Conservation (phyloP, 169 alveolate genomes). For the Eimeria maxima region DNA sequence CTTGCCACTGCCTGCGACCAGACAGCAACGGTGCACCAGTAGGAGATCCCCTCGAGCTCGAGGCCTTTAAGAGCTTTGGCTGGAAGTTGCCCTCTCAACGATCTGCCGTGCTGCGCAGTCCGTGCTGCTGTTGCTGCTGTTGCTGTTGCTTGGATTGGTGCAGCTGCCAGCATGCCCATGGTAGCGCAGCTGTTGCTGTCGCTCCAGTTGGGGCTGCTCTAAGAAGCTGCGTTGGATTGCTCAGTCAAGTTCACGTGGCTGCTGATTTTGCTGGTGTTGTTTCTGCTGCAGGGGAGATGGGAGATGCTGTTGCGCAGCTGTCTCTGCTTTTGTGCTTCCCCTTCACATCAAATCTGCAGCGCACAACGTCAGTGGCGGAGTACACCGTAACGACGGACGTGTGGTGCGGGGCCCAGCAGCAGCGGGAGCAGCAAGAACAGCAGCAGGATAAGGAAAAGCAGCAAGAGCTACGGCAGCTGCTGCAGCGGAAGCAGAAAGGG, state of each 20-base stretch:
- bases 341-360: slow-evolving; percentile 92
- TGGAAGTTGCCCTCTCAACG: slow-evolving; percentile 70
- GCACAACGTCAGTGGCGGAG: slow-evolving; percentile 88
- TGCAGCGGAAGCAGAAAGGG: slow-evolving; percentile 46
- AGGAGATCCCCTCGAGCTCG: slow-evolving; percentile 98
- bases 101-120: slow-evolving; percentile 45
- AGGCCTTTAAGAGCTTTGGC: slow-evolving; percentile 81
- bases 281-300: slow-evolving; percentile 37
- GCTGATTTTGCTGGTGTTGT: not conserved
- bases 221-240: not conserved
- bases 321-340: slow-evolving; percentile 90
- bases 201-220: slow-evolving; percentile 22
- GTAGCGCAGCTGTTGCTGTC: not conserved
- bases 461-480: slow-evolving; percentile 47
- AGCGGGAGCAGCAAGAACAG: slow-evolving; percentile 5
- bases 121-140: slow-evolving; percentile 83
- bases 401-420: slow-evolving; percentile 52
- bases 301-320: slow-evolving; percentile 84
- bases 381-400: slow-evolving; percentile 62
- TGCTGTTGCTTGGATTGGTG: slow-evolving; percentile 90
- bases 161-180: slow-evolving; percentile 87
- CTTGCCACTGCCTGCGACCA: slow-evolving; percentile 96
- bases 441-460: slow-evolving; percentile 25
- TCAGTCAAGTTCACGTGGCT: not conserved
- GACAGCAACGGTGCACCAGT: slow-evolving; percentile 87